Evolutionary conservation across 2,329 filamentous ascomycete genomes (phyloP).

Genomic region (Aspergillus sp.): DNA sequence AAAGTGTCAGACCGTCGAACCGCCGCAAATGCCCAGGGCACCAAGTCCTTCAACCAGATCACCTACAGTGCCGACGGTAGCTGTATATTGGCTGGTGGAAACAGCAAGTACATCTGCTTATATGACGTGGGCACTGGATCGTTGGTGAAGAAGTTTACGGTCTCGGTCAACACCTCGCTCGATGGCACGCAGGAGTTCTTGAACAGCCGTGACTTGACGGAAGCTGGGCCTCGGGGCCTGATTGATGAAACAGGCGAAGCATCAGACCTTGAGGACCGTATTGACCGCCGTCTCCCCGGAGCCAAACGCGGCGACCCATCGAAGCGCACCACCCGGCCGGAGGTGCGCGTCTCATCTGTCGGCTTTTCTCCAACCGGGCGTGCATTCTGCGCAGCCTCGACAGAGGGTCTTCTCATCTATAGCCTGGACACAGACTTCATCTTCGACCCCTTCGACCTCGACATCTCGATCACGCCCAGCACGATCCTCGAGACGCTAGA

Average conservation of each 20-base stretch:
- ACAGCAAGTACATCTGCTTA: conserved; percentile 96
- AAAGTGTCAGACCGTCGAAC: conserved; percentile 80
- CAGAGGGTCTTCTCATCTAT: conserved; percentile 89
- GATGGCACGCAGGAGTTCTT: conserved; percentile 95
- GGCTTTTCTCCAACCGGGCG: conserved; percentile 82
- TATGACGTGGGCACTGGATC: conserved; percentile 93
- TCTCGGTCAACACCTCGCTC: conserved; percentile 89
- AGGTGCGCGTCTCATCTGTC: conserved; percentile 75
- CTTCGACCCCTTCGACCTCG: conserved; percentile 94
- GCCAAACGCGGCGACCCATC: conserved; percentile 82
- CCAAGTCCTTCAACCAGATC: conserved; percentile 81
- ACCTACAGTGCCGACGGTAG: conserved; percentile 86
- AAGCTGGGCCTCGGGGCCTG: conserved; percentile 75
- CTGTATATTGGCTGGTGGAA: conserved; percentile 81
- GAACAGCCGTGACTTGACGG: conserved; percentile 83
- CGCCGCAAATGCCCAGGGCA: conserved; percentile 80
- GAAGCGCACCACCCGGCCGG: conserved; percentile 62
- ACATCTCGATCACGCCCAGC: conserved; percentile 84
- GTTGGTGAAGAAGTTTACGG: conserved; percentile 87
- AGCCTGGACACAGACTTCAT: conserved; percentile 73
- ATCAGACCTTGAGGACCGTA: conserved; percentile 77
- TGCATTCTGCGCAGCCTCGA: conserved; percentile 88
- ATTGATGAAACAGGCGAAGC: conserved; percentile 81
- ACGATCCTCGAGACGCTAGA: conserved; percentile 68
- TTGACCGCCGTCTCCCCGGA: conserved; percentile 71